These are phyloP conservation scores for Leccinum imitatum DNA, from an alignment of 768 basidiomycete species.

Conservation along the genomic window DNA sequence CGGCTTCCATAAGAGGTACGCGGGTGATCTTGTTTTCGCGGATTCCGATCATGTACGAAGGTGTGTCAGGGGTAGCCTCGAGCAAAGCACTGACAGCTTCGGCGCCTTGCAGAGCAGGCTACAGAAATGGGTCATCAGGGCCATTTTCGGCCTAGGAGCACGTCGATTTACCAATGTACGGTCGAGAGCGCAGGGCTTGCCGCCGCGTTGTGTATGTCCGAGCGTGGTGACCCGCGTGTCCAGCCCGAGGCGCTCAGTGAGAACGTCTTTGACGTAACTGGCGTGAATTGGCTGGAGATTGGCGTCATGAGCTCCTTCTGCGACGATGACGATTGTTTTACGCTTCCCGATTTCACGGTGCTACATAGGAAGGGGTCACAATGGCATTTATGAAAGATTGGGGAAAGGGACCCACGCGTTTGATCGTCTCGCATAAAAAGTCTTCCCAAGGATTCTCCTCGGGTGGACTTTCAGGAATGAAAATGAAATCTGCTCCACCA, in stretches of 20 bases:
- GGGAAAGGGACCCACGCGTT: conserved; percentile 52
- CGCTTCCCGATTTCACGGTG: conserved; percentile 92
- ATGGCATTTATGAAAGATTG: background rate
- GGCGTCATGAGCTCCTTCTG: conserved; percentile 91
- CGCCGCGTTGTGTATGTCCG: conserved; percentile 96
- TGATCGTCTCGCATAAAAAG: conserved; percentile 84
- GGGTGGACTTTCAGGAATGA: conserved; percentile 95
- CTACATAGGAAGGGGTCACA: conserved; percentile 39
- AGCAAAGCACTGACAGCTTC: conserved; percentile 90
- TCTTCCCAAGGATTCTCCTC: conserved; percentile 80
- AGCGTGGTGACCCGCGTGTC: conserved; percentile 97
- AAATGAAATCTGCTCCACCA: conserved; percentile 93
- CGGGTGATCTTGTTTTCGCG: conserved; percentile 94
- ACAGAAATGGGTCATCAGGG: conserved; percentile 5
- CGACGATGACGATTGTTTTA: conserved; percentile 97
- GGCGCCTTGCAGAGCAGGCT: conserved; percentile 96
- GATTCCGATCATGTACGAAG: conserved; percentile 97
- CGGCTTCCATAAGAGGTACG: conserved; percentile 90
- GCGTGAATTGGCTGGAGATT: conserved; percentile 90
- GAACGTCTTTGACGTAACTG: conserved; percentile 87
- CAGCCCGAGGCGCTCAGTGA: conserved; percentile 81
- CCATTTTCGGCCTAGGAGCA: conserved; percentile 1
- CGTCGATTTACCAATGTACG: conserved; percentile 72
- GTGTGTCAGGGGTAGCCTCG: conserved; percentile 81
- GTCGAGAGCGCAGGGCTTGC: conserved; percentile 89